Evolutionary conservation across 345 rosid genomes (phyloP), one percentile per base, ranked within the genome.

Genomic region (Hibiscus syriacus): DNA sequence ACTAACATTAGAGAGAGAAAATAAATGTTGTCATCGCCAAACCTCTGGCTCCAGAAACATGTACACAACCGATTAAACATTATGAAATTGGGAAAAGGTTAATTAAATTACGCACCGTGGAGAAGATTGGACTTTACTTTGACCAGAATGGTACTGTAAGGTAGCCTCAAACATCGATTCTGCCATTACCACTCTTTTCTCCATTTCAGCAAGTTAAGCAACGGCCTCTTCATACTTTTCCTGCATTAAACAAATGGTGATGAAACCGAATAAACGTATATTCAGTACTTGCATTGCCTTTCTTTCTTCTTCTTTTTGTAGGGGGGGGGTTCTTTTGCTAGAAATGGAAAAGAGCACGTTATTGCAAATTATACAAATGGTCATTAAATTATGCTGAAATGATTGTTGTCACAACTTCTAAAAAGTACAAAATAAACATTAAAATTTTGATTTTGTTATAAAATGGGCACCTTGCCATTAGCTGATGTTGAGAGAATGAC

Each of bases 101-200:
- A 59, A 71, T n/a, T n/a, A n/a, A n/a, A n/a, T 29, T 25, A 80
- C 78, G 64, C 17, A 91, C 97, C 99, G 73, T 14, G 98, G 98
- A 55, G 99, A 91, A 70, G 98, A 82, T 50, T 83, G 92, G 27
- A 93, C 87, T 80, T 94, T 94, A 66, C 74, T 83, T 78, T 91
- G 95, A 63, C 97, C 90, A 63, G 98, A 85, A 58, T 95, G 98
- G 78, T 90, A 95, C 70, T 95, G 97, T 81, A 92, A 80, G 68
- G 99, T 88, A 13, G 99, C 99, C 81, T 95, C 99, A 81, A 95
- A 80, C 98, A 92, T 87, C 38, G 97, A 95, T 79, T 92, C 99
- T 73, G 99, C 99, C 96, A 95, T 92, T 64, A 95, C 96, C 27
- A 78, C 93, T 77, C 98, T 83, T 83, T 95, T 95, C 85, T 95